Evolutionary conservation across 148 eudicot genomes (phyloP).

Genomic region (Gaultheria prostrata): DNA sequence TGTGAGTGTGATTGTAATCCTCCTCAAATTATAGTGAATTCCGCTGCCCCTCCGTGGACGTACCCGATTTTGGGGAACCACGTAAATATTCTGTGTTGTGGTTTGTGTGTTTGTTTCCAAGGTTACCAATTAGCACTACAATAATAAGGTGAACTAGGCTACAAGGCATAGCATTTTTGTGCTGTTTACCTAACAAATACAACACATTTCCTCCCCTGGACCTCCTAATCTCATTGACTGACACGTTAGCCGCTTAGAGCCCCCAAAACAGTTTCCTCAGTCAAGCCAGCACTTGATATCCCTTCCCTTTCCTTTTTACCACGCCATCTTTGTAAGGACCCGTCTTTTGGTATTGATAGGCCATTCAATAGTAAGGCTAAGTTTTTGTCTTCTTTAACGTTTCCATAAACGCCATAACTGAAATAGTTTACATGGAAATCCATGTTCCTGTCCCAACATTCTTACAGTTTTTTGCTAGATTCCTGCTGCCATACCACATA

Average conservation of each 20-base stretch:
- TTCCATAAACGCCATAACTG: neutral
- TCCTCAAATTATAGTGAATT: too few species aligned
- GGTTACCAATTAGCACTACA: too few species aligned
- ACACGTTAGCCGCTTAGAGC: slow-evolving; percentile 51
- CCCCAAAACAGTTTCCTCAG: slow-evolving; percentile 50
- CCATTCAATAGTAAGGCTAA: neutral
- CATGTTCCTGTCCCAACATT: neutral
- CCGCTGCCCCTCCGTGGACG: too few species aligned
- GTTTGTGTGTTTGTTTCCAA: too few species aligned
- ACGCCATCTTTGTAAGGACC: neutral
- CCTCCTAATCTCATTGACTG: slow-evolving; percentile 27
- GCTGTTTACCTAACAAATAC: slow-evolving; percentile 65
- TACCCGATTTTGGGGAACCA: too few species aligned
- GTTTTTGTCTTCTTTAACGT: neutral
- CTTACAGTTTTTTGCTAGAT: neutral
- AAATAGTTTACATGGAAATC: neutral
- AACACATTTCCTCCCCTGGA: slow-evolving; percentile 66
- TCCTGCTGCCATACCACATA: neutral
- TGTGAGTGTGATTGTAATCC: too few species aligned
- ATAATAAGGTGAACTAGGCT: neutral
- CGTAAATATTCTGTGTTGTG: too few species aligned
- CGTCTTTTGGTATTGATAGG: neutral
- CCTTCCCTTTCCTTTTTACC: neutral
- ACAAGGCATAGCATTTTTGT: too few species aligned
- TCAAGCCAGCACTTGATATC: too few species aligned